Percentiles rank a stretch among this genome's conserved stretches.
These are phyloP conservation scores for Boletus edulis DNA, from an alignment of 768 basidiomycete species.

Conservation along the genomic window DNA sequence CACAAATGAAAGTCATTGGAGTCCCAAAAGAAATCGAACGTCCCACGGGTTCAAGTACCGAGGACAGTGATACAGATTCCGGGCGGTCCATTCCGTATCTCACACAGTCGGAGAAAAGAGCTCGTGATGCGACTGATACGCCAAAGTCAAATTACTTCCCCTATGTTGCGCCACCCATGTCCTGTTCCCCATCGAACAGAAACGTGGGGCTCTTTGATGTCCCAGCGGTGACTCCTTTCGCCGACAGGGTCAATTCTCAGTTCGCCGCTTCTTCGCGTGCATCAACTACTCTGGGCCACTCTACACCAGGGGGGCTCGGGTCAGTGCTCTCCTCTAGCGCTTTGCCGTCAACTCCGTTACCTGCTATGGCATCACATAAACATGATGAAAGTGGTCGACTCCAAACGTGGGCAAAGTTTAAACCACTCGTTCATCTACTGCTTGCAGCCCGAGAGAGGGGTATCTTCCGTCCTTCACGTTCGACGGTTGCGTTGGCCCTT, in stretches of 20 bases:
- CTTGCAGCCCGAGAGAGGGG: slow-evolving; percentile 30
- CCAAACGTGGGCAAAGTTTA: slow-evolving; percentile 29
- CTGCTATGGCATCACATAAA: neutral
- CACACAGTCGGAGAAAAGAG: neutral
- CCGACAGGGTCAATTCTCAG: slow-evolving; percentile 1
- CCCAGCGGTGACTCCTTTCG: neutral
- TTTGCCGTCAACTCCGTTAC: slow-evolving; percentile 4
- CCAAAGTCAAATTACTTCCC: slow-evolving; percentile 2
- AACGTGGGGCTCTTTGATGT: slow-evolving; percentile 4
- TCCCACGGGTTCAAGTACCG: neutral
- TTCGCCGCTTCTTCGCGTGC: slow-evolving; percentile 1
- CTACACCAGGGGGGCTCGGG: neutral
- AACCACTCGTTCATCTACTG: slow-evolving; percentile 24
- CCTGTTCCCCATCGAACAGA: slow-evolving; percentile 5
- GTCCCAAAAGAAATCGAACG: neutral
- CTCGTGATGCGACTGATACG: neutral
- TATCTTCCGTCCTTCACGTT: slow-evolving; percentile 35
- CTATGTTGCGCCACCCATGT: neutral
- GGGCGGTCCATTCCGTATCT: slow-evolving; percentile 1
- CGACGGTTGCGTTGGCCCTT: slow-evolving; percentile 36
- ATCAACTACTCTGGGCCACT: slow-evolving; percentile 1
- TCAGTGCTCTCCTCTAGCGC: slow-evolving; percentile 1
- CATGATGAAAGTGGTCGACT: slow-evolving; percentile 5
- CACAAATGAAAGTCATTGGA: neutral
- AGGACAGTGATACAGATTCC: slow-evolving; percentile 1